A percentile compares a stretch with the other conserved stretches of the same genome.
Conservation (phyloP, 2,329 filamentous ascomycete species). For the Microthyrium microscopicum region DNA sequence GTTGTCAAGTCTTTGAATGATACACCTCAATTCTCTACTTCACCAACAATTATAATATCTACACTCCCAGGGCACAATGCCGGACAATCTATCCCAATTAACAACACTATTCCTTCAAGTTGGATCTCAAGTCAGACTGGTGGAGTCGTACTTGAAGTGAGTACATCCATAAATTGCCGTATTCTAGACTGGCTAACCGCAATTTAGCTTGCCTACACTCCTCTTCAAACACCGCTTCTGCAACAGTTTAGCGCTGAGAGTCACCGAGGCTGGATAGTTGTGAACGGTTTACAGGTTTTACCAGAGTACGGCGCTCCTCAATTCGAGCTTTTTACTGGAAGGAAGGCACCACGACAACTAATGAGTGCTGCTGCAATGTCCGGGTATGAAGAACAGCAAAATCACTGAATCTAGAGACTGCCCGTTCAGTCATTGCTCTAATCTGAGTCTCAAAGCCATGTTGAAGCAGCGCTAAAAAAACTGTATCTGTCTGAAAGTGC, state of each 20-base stretch:
- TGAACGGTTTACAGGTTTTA: slow-evolving; percentile 60
- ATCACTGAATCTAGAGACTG: too few relatives aligned
- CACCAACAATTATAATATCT: too few relatives aligned
- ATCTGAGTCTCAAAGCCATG: too few relatives aligned
- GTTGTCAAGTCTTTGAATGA: too few relatives aligned
- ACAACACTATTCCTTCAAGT: too few relatives aligned
- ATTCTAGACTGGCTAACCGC: not conserved
- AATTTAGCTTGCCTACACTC: slow-evolving; percentile 44
- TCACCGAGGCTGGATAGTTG: slow-evolving; percentile 51
- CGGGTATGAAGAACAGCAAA: too few relatives aligned
- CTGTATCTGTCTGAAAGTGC: too few relatives aligned
- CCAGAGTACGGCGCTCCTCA: slow-evolving; percentile 69
- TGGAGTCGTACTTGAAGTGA: slow-evolving; percentile 56
- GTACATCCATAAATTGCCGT: not conserved
- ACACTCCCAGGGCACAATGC: too few relatives aligned
- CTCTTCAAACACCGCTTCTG: slow-evolving; percentile 53
- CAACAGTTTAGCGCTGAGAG: slow-evolving; percentile 46
- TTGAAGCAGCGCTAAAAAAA: too few relatives aligned
- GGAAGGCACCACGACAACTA: slow-evolving; percentile 49
- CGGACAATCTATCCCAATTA: too few relatives aligned
- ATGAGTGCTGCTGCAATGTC: slow-evolving; percentile 62
- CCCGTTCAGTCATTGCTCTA: too few relatives aligned
- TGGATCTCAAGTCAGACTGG: slow-evolving; percentile 61
- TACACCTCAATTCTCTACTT: too few relatives aligned
- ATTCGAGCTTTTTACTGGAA: slow-evolving; percentile 65